phyloP scores from a whole-genome alignment of 2,329 filamentous ascomycete genomes.

The Claviceps maximensis region DNA sequence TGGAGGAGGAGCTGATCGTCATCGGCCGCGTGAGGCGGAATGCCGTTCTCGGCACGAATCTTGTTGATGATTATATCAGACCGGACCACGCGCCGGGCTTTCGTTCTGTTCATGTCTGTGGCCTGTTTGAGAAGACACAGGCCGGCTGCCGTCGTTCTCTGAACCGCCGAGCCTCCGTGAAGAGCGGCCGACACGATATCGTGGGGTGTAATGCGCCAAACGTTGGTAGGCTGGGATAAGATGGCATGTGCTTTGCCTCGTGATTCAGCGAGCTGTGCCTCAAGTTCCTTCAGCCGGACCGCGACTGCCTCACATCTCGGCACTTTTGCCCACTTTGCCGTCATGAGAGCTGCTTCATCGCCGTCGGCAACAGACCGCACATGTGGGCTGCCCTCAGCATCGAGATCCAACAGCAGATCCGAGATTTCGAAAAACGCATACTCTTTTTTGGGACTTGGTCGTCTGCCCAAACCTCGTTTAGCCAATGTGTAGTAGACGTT shows the following conservation, averaged over 20 bases:
- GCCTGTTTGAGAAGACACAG: background rate
- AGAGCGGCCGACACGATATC: constrained; percentile 29
- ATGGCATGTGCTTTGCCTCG: constrained; percentile 15
- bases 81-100: background rate
- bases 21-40: constrained; percentile 14
- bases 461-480: constrained; percentile 7
- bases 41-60: constrained; percentile 16
- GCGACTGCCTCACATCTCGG: constrained; percentile 12
- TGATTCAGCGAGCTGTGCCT: constrained; percentile 14
- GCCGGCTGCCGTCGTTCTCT: background rate
- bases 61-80: constrained; percentile 9
- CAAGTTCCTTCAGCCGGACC: constrained; percentile 17
- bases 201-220: constrained; percentile 27
- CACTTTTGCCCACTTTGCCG: constrained; percentile 16
- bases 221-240: constrained; percentile 11
- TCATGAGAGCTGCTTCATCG: constrained; percentile 20
- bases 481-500: constrained; percentile 16
- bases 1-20: constrained; percentile 21
- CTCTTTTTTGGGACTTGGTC: constrained; percentile 7
- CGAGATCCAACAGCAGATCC: constrained; percentile 36
- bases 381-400: constrained; percentile 29
- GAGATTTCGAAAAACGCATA: constrained; percentile 27
- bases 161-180: background rate
- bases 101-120: background rate
- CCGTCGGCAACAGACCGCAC: constrained; percentile 28